These are phyloP conservation scores for Solanum hybrid DNA, from an alignment of 305 asterid genomes.

Conservation along the genomic window DNA sequence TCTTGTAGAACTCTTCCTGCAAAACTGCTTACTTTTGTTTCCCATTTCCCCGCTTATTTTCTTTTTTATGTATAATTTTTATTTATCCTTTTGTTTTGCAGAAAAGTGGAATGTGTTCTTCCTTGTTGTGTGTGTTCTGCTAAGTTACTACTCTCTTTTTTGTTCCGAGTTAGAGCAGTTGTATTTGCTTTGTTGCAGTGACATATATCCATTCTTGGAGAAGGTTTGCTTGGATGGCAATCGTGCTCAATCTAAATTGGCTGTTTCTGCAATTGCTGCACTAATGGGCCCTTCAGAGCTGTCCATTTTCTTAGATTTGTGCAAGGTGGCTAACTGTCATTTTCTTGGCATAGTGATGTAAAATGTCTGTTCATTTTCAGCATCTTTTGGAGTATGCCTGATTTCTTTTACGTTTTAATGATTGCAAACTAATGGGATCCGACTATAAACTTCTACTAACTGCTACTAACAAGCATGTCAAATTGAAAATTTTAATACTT, in stretches of 20 bases:
- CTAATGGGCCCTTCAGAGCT: slow-evolving; percentile 49
- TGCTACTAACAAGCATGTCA: not conserved
- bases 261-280: slow-evolving; percentile 65
- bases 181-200: slow-evolving; percentile 35
- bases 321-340: slow-evolving; percentile 43
- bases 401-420: not conserved
- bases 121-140: not conserved
- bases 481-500: not conserved
- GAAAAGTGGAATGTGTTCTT: slow-evolving; percentile 4
- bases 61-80: not conserved
- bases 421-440: not conserved
- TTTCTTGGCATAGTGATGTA: not conserved
- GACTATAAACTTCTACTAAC: not conserved
- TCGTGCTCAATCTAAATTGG: slow-evolving; percentile 69
- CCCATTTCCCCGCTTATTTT: not conserved
- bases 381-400: not conserved
- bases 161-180: slow-evolving; percentile 6
- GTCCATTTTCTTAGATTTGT: slow-evolving; percentile 38
- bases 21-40: not conserved
- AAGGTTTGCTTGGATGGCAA: slow-evolving; percentile 71
- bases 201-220: slow-evolving; percentile 60
- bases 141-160: not conserved
- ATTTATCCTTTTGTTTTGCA: not conserved
- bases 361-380: not conserved
- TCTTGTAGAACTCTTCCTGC: not conserved